A percentile compares a stretch with the other conserved stretches of the same genome.
These are phyloP conservation scores for Coprinopsis marcescibilis DNA, from an alignment of 768 basidiomycete species.

Conservation along the genomic window DNA sequence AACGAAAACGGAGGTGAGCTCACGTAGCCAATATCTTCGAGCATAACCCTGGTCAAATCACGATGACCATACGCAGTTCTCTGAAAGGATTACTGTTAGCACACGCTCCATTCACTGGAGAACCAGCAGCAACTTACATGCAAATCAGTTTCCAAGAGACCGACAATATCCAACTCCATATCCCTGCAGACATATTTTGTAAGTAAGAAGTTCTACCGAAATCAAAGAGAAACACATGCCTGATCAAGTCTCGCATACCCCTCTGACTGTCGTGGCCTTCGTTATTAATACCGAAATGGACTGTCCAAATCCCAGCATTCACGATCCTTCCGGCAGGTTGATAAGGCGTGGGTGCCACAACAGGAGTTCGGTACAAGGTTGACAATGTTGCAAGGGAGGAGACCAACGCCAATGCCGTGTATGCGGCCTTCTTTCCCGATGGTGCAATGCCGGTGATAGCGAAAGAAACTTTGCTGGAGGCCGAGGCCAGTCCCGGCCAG, in stretches of 20 bases:
- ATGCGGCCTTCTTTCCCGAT: conserved; percentile 23
- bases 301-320: conserved; percentile 84
- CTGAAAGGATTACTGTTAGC: conserved; percentile 17
- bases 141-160: conserved; percentile 81
- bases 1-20: conserved; percentile 20
- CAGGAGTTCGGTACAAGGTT: conserved; percentile 51
- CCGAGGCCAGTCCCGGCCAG: conserved; percentile 4
- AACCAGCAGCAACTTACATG: conserved; percentile 47
- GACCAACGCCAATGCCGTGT: conserved; percentile 30
- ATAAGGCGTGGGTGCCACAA: conserved; percentile 45
- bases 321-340: conserved; percentile 57
- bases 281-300: conserved; percentile 84
- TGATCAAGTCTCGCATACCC: conserved; percentile 50
- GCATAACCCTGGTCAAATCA: conserved; percentile 72
- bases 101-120: background rate
- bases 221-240: conserved; percentile 19
- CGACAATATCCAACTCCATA: conserved; percentile 81
- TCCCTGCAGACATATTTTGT: conserved; percentile 37
- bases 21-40: conserved; percentile 79
- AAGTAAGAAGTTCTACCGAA: background rate
- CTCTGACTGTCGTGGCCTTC: conserved; percentile 69
- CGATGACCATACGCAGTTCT: conserved; percentile 67
- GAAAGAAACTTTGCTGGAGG: background rate
- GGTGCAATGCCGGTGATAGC: conserved; percentile 6
- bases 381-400: conserved; percentile 45